These are phyloP conservation scores for Colletotrichum theobromicola DNA, from an alignment of 2,329 filamentous ascomycete genomes.

Conservation along the genomic window DNA sequence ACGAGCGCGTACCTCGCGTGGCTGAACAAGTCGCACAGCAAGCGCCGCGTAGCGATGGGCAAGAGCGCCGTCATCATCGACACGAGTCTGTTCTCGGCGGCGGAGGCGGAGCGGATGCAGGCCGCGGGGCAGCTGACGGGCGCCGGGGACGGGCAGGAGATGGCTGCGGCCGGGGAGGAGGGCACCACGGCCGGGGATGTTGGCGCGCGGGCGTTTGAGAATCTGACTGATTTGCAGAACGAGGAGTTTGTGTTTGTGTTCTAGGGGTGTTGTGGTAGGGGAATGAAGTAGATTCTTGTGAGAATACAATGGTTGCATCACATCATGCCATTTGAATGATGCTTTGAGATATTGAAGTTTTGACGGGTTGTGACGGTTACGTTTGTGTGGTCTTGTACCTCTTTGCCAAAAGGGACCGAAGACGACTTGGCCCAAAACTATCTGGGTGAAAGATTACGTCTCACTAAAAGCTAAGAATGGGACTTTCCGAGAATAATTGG, in stretches of 20 bases:
- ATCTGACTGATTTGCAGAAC: slow-evolving; percentile 65
- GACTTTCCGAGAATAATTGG: too few species aligned
- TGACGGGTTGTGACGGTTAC: not conserved
- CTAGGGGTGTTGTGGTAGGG: not conserved
- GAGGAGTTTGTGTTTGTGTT: slow-evolving; percentile 69
- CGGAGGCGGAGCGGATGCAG: slow-evolving; percentile 44
- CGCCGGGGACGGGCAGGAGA: slow-evolving; percentile 25
- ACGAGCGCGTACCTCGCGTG: slow-evolving; percentile 43
- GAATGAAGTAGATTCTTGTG: not conserved
- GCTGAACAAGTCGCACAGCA: slow-evolving; percentile 55
- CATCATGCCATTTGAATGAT: fast-evolving
- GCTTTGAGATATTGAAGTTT: not conserved
- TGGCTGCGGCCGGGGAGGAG: slow-evolving; percentile 26
- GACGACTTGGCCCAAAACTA: too few species aligned
- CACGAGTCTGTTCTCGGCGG: slow-evolving; percentile 59
- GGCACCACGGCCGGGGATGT: slow-evolving; percentile 17
- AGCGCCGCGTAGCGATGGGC: slow-evolving; percentile 28
- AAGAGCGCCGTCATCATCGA: slow-evolving; percentile 60
- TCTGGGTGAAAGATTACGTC: too few species aligned
- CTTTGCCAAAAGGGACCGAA: too few species aligned
- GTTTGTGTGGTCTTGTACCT: too few species aligned
- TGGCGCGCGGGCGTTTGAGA: slow-evolving; percentile 58
- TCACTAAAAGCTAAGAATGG: too few species aligned
- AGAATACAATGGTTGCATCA: not conserved
- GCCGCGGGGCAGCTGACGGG: slow-evolving; percentile 19